Percentiles rank a stretch among this genome's conserved stretches.
Conservation (phyloP, 2,329 filamentous ascomycete species). For the Ophiostoma angusticollis region DNA sequence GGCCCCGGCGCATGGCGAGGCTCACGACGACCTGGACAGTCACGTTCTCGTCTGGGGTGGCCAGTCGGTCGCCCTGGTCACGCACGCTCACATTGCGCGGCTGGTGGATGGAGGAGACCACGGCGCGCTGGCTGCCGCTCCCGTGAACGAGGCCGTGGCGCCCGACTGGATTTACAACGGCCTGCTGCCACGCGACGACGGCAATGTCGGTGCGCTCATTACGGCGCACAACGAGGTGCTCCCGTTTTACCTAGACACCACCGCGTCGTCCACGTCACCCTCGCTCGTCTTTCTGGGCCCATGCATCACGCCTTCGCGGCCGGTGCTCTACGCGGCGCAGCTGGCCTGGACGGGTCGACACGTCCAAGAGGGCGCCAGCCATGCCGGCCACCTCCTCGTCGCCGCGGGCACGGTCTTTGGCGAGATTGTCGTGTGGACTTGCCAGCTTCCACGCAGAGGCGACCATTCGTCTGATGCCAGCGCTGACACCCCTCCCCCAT, state of each 20-base stretch:
- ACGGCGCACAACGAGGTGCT: conserved; percentile 82
- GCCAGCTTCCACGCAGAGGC: conserved; percentile 21
- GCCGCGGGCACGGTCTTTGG: conserved; percentile 90
- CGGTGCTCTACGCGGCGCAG: conserved; percentile 78
- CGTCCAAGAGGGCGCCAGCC: conserved; percentile 10
- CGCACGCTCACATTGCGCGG: conserved; percentile 20
- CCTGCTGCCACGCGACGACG: conserved; percentile 30
- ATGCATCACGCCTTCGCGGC: conserved; percentile 54
- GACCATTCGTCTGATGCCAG: too few species aligned
- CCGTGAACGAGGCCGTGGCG: conserved; percentile 30
- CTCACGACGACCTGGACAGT: conserved; percentile 7
- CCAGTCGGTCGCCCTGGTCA: conserved; percentile 36
- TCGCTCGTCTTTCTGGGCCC: conserved; percentile 30
- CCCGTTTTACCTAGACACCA: conserved; percentile 25
- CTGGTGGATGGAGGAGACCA: too few species aligned
- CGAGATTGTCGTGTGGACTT: conserved; percentile 84
- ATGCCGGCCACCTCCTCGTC: conserved; percentile 45
- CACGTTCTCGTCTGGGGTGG: conserved; percentile 59
- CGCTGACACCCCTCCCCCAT: too few species aligned
- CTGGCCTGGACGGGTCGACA: conserved; percentile 47
- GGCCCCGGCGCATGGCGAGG: not conserved
- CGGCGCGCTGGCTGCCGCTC: not conserved
- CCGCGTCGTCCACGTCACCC: not conserved
- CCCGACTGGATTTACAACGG: conserved; percentile 72
- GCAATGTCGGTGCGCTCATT: conserved; percentile 44